Base-by-base conservation (phyloP, 345 rosid genomes). In the Gossypium turneri region DNA sequence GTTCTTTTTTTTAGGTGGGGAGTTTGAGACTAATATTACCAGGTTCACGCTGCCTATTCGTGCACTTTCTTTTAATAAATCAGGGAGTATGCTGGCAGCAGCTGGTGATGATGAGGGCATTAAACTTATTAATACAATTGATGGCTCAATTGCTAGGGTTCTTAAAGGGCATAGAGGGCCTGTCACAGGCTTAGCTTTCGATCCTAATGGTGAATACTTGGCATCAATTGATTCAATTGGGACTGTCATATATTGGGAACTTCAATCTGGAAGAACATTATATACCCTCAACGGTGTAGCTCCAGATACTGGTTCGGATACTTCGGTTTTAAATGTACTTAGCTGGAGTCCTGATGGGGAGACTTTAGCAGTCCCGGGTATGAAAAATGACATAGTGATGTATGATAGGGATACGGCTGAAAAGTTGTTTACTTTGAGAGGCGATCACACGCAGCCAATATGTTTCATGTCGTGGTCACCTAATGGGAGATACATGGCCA, bases 21-120 rank as follows among this genome's bases (percentile, higher is more conserved):
- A 91, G 66, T 93, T 95, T 84, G 93, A 91, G 81, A 93, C 93
- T 45, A 95, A 93, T 74, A 79, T 93, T 50, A 95, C 99, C 2
- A 86, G 99, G 76, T 93, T 95, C 84, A 95, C 98, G 0, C 84
- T 95, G 55, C 99, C 98, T 17, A 90, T 95, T 76, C 94, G 97
- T 41, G 85, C 79, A 3, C 97, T 95, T 77, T 88, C 92, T 56
- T 95, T 93, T 69, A 93, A 91, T 76, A 88, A 86, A 70, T 91
- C 98, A 0, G 97, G 98, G 45, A 93, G 92, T 86, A 78, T 95
- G 85, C 75, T 95, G 73, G 99, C 97, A 16, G 94, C 99, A 41
- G 97, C 97, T 61, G 99, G 99, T 67, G 99, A 95, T 77, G 99
- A 93, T 68, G 99, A 95, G 76, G 99, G 98, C 29, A 88, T 95